These are phyloP conservation scores for Psilocybe cubensis DNA, from an alignment of 768 basidiomycete genomes.

Conservation along the genomic window DNA sequence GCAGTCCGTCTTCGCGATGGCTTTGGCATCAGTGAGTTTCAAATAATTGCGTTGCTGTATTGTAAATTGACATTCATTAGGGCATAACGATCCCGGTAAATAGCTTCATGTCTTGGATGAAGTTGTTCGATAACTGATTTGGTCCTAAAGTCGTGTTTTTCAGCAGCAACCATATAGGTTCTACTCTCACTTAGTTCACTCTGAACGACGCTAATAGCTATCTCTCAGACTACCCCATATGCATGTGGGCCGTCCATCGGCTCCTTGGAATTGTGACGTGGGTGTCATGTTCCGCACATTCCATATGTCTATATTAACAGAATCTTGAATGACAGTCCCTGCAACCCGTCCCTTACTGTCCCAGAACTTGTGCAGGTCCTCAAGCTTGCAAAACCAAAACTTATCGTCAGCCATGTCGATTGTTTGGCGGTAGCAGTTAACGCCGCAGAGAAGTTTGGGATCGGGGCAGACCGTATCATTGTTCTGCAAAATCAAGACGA, in stretches of 20 bases:
- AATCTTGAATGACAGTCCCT: not conserved
- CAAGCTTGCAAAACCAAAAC: conserved; percentile 8
- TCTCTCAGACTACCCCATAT: conserved; percentile 9
- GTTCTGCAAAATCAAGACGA: conserved; percentile 9
- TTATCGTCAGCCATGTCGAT: conserved; percentile 8
- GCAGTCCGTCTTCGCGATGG: conserved; percentile 3
- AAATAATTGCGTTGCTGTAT: not conserved
- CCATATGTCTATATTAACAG: not conserved
- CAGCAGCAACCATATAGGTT: conserved; percentile 13
- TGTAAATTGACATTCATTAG: not conserved
- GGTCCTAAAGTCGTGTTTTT: conserved; percentile 1
- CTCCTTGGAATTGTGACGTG: conserved; percentile 13
- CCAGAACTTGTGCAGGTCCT: conserved; percentile 3
- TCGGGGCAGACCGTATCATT: conserved; percentile 1
- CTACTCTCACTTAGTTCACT: not conserved
- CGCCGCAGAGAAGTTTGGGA: conserved; percentile 1
- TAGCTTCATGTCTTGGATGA: not conserved
- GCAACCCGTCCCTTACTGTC: conserved; percentile 4
- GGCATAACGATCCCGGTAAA: not conserved
- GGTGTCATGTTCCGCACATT: not conserved
- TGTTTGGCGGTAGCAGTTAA: not conserved
- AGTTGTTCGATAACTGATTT: not conserved
- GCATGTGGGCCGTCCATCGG: conserved; percentile 10
- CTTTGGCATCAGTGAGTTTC: not conserved
- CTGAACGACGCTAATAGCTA: not conserved